A percentile compares a stretch with the other conserved stretches of the same genome.
These are phyloP conservation scores for Neofusicoccum kwambonambiense DNA, from an alignment of 2,329 filamentous ascomycete species.

Conservation along the genomic window DNA sequence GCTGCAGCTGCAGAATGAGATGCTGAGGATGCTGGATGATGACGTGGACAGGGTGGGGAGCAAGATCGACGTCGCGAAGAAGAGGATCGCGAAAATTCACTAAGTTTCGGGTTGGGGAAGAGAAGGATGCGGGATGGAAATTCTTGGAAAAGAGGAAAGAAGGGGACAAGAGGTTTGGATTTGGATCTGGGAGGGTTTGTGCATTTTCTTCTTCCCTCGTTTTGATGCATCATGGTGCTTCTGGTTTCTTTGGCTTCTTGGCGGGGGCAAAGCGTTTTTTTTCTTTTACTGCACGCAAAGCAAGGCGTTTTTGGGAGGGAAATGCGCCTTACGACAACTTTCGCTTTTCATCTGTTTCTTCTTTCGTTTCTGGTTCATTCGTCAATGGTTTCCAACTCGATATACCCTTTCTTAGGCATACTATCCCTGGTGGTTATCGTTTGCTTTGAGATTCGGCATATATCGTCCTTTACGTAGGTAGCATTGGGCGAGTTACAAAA, in stretches of 20 bases:
- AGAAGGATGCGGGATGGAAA: too few relatives aligned
- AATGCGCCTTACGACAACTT: too few relatives aligned
- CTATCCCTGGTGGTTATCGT: not conserved
- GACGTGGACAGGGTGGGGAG: conserved; percentile 64
- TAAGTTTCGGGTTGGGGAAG: conserved; percentile 9
- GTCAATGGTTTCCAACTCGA: not conserved
- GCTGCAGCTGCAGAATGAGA: conserved; percentile 67
- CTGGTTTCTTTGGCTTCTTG: too few relatives aligned
- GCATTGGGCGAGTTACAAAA: too few relatives aligned
- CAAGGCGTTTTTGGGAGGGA: too few relatives aligned
- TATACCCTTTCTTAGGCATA: not conserved
- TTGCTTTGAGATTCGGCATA: too few relatives aligned
- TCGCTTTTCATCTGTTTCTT: not conserved
- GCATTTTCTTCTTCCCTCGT: too few relatives aligned
- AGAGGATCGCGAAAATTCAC: conserved; percentile 64
- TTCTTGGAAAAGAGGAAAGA: not conserved
- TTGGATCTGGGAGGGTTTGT: too few relatives aligned
- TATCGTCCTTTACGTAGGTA: too few relatives aligned
- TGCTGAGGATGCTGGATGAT: conserved; percentile 65
- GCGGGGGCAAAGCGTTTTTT: too few relatives aligned
- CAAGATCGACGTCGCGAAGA: conserved; percentile 74
- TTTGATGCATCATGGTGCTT: too few relatives aligned
- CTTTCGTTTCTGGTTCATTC: not conserved
- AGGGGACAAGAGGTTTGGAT: not conserved
- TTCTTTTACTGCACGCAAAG: too few relatives aligned